phyloP scores from a whole-genome alignment of 192 early-diverging fungal species.

The Geranomyces michiganensis region DNA sequence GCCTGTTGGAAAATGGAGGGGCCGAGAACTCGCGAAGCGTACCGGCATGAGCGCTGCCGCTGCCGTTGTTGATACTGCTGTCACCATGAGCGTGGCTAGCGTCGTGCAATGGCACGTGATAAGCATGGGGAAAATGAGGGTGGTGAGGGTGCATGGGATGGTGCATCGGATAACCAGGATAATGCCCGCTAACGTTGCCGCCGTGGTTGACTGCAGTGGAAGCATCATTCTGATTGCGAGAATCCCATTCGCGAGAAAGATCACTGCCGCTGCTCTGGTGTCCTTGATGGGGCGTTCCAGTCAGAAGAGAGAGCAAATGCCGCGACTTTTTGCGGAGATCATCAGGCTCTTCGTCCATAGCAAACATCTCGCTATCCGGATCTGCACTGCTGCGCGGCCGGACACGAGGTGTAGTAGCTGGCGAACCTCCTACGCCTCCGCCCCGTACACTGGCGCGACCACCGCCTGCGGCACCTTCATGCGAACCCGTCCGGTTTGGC shows the following conservation, averaged over 20 bases:
- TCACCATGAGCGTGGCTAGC: not conserved
- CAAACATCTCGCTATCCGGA: constrained; percentile 25
- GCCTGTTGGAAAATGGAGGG: not conserved
- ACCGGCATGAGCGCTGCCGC: not conserved
- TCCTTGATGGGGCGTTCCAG: not conserved
- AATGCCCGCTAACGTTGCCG: not conserved
- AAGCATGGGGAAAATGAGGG: not conserved
- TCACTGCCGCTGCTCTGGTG: too few species aligned
- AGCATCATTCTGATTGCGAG: too few species aligned
- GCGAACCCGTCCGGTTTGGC: constrained; percentile 18
- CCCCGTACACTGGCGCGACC: too few species aligned
- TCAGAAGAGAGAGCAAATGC: constrained; percentile 36
- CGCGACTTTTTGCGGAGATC: constrained; percentile 37
- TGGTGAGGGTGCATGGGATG: not conserved
- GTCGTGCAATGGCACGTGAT: not conserved
- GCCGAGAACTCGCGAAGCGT: not conserved
- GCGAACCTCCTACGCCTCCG: not conserved
- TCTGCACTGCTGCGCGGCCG: not conserved
- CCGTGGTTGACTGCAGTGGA: too few species aligned
- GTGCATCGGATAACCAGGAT: not conserved
- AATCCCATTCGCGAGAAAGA: too few species aligned
- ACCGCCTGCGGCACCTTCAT: constrained; percentile 14
- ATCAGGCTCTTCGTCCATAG: constrained; percentile 39
- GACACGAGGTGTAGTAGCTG: not conserved
- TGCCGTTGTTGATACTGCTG: not conserved